phyloP scores from a whole-genome alignment of 140 eudicot genomes.

The Flaveria floridana region DNA sequence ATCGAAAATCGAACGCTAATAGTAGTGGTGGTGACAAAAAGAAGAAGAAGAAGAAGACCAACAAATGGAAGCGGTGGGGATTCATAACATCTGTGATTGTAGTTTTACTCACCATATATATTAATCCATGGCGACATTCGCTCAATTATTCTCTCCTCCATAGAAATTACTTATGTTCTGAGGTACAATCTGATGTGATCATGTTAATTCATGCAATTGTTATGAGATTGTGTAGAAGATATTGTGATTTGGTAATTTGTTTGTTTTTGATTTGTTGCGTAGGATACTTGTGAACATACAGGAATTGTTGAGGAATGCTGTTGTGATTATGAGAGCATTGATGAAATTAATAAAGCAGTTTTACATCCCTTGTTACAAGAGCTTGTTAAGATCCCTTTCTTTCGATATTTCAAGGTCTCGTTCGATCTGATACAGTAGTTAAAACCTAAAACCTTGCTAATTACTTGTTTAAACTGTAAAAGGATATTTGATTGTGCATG shows the following conservation, averaged over 20 bases:
- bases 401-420: slow-evolving; percentile 69
- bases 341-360: slow-evolving; percentile 49
- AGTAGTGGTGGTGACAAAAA: slow-evolving; percentile 20
- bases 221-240: neutral
- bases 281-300: slow-evolving; percentile 41
- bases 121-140: slow-evolving; percentile 35
- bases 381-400: slow-evolving; percentile 69
- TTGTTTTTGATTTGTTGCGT: slow-evolving; percentile 11
- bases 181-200: slow-evolving; percentile 37
- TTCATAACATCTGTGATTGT: slow-evolving; percentile 46
- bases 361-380: slow-evolving; percentile 68
- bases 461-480: neutral
- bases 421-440: neutral
- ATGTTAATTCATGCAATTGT: neutral
- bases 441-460: neutral
- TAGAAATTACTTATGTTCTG: slow-evolving; percentile 53
- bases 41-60: slow-evolving; percentile 4
- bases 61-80: slow-evolving; percentile 28
- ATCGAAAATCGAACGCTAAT: slow-evolving; percentile 31
- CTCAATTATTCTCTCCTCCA: slow-evolving; percentile 31
- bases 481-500: neutral
- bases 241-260: slow-evolving; percentile 14
- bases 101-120: slow-evolving; percentile 40
- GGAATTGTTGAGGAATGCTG: slow-evolving; percentile 67
- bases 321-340: slow-evolving; percentile 59